Percentiles rank a stretch among this genome's conserved stretches.
These are phyloP conservation scores for Globisporangium nagaii DNA, from an alignment of 352 stramenopile species.

Conservation along the genomic window DNA sequence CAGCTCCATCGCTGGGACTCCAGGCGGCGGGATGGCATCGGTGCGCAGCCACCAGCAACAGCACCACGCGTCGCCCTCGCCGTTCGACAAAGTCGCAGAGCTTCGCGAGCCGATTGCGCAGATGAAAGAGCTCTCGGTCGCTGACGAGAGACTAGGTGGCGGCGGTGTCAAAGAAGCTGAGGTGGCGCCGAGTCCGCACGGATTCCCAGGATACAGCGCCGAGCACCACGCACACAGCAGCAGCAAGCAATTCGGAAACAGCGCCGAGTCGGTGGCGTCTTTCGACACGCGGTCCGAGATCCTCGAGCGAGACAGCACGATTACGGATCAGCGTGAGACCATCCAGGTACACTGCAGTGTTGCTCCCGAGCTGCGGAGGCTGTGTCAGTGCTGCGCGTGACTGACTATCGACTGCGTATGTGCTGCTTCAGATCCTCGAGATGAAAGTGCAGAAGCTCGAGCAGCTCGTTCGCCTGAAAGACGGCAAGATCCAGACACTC, in stretches of 20 bases:
- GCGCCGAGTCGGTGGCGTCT: conserved; percentile 9
- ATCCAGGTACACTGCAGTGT: conserved; percentile 37
- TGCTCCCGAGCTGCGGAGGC: no score
- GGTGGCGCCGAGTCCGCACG: not conserved
- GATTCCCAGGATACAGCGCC: conserved; percentile 1
- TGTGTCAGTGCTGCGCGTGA: no score
- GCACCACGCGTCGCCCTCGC: not conserved
- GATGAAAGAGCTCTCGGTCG: conserved; percentile 16
- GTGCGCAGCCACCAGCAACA: conserved; percentile 11
- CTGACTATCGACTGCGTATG: not conserved
- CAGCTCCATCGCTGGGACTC: conserved; percentile 2
- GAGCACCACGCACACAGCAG: conserved; percentile 4
- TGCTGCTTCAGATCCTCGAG: conserved; percentile 78
- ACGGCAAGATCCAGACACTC: conserved; percentile 91
- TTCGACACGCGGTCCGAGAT: conserved; percentile 27
- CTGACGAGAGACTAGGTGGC: not conserved
- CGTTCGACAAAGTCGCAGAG: conserved; percentile 32
- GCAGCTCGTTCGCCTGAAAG: conserved; percentile 92
- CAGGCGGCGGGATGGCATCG: not conserved
- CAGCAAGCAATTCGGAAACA: conserved; percentile 8
- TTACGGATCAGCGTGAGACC: conserved; percentile 85
- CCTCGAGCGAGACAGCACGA: conserved; percentile 71
- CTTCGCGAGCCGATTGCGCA: conserved; percentile 24
- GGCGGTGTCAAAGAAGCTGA: not conserved
- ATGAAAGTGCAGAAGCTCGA: conserved; percentile 95